These are phyloP conservation scores for Citrus australasica DNA, from an alignment of 345 rosid genomes.

Conservation along the genomic window DNA sequence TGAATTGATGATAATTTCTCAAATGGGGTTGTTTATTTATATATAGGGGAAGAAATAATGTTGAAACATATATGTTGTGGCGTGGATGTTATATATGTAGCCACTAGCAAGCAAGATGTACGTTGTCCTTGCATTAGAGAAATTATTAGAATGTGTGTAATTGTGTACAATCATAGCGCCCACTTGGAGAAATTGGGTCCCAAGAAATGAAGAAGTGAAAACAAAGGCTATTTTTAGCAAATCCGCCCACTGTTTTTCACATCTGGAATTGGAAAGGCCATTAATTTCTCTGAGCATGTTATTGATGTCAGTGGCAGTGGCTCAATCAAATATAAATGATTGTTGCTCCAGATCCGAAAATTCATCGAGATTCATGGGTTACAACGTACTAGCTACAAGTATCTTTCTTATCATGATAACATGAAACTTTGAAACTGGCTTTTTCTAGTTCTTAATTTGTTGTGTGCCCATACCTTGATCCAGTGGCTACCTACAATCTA, in stretches of 20 bases:
- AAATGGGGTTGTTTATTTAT: too few relatives aligned
- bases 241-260: constrained; percentile 9
- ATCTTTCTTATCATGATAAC: constrained; percentile 6
- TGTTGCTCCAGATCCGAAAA: not conserved
- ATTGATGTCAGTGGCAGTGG: constrained; percentile 4
- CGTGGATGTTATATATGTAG: too few relatives aligned
- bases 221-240: not conserved
- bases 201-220: not conserved
- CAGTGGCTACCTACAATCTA: not conserved
- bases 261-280: not conserved
- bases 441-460: not conserved
- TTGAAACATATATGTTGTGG: too few relatives aligned
- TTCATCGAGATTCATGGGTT: not conserved
- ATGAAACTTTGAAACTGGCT: not conserved
- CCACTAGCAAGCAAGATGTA: not conserved
- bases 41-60: too few relatives aligned
- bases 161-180: not conserved
- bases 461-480: not conserved
- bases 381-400: not conserved
- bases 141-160: not conserved
- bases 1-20: too few relatives aligned
- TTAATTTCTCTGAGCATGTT: not conserved
- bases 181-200: not conserved
- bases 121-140: not conserved
- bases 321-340: not conserved